Conservation (phyloP, 2,329 filamentous ascomycete species). For the Sporothrix variecibatus region DNA sequence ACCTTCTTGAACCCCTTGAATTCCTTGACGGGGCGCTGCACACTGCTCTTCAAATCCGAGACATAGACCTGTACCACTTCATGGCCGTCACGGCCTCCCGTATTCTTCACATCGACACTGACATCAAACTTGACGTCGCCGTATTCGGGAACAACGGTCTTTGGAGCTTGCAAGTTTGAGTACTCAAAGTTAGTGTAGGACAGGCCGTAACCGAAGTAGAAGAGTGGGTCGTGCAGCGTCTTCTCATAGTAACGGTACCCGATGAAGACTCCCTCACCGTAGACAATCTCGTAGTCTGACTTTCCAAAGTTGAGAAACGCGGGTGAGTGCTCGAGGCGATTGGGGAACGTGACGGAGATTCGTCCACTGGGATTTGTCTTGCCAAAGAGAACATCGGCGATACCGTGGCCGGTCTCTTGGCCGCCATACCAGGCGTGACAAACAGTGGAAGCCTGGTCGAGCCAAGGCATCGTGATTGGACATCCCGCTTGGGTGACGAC, state of each 20-base stretch:
- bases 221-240: not conserved
- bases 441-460: not conserved
- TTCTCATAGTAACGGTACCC: not conserved
- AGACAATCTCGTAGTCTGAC: not conserved
- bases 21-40: not conserved
- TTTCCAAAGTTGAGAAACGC: not conserved
- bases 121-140: not conserved
- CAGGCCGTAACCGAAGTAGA: not conserved
- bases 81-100: not conserved
- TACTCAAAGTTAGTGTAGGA: not conserved
- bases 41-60: not conserved
- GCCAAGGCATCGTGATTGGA: not conserved
- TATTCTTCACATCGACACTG: not conserved
- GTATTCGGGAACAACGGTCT: not conserved
- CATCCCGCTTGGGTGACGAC: not conserved
- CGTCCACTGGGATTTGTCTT: not conserved
- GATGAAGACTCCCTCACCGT: not conserved
- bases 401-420: not conserved
- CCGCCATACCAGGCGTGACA: not conserved
- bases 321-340: not conserved
- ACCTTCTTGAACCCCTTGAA: not conserved
- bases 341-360: not conserved
- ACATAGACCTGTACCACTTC: not conserved
- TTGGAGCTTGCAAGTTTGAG: not conserved
- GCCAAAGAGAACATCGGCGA: not conserved